Conservation (phyloP, 306 rosid species). For the Glycine tomentella region DNA sequence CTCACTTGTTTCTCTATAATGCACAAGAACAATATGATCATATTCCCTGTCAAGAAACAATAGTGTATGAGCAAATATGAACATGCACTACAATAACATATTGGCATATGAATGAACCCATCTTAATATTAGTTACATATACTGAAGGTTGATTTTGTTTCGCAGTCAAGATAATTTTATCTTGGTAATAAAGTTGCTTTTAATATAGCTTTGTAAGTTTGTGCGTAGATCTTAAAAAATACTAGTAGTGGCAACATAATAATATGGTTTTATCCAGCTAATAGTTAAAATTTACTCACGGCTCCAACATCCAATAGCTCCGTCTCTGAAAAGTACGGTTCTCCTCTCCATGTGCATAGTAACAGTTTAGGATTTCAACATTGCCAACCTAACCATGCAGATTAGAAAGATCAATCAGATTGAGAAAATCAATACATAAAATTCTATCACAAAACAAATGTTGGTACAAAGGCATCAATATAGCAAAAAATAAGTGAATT, state of each 20-base stretch:
- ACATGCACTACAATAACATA: constrained; percentile 1
- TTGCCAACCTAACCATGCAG: constrained; percentile 80
- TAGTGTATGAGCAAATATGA: constrained; percentile 44
- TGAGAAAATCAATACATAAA: constrained; percentile 32
- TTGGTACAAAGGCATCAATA: constrained; percentile 12
- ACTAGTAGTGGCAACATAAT: constrained; percentile 12
- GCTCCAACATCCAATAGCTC: constrained; percentile 96
- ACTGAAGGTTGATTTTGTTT: constrained; percentile 11
- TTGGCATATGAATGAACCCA: not conserved
- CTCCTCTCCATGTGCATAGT: constrained; percentile 97
- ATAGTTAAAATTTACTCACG: constrained; percentile 67
- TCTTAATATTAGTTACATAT: not conserved
- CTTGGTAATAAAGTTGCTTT: constrained; percentile 31
- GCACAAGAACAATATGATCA: constrained; percentile 96
- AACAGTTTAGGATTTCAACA: constrained; percentile 87
- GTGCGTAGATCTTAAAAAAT: constrained; percentile 4
- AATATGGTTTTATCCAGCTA: constrained; percentile 30
- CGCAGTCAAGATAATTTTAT: constrained; percentile 37
- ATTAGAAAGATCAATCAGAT: constrained; percentile 44
- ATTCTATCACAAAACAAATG: constrained; percentile 37
- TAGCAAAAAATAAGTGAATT: constrained; percentile 31
- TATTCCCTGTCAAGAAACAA: constrained; percentile 70
- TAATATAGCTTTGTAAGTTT: constrained; percentile 4
- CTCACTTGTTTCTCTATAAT: constrained; percentile 85
- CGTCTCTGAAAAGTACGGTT: constrained; percentile 90